These are phyloP conservation scores for Arthroderma sp. DNA, from an alignment of 2,329 filamentous ascomycete genomes.

Conservation along the genomic window DNA sequence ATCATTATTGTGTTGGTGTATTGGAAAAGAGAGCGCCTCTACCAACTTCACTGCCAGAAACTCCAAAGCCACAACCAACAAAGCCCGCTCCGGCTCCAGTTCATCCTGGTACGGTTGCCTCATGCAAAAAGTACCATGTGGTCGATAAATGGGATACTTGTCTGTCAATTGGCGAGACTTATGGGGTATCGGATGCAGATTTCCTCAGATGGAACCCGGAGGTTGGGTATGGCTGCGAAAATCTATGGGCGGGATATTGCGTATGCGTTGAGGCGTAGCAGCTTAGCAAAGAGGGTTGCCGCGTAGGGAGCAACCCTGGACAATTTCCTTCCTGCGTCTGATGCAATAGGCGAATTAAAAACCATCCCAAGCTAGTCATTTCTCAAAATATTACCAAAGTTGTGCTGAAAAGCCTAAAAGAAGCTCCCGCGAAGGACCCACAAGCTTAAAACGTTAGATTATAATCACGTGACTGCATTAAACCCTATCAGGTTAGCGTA, in stretches of 20 bases:
- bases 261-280: not conserved
- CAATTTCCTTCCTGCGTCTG: too few species aligned
- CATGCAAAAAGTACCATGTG: constrained; percentile 2
- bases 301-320: too few species aligned
- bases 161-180: not conserved
- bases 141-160: constrained; percentile 2
- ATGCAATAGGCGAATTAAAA: too few species aligned
- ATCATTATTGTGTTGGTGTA: constrained; percentile 2
- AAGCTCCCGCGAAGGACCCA: too few species aligned
- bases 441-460: too few species aligned
- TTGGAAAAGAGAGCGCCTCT: not conserved
- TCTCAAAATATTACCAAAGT: too few species aligned
- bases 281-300: not conserved
- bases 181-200: constrained; percentile 1
- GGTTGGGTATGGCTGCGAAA: not conserved
- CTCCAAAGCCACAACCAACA: too few species aligned
- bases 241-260: constrained; percentile 3
- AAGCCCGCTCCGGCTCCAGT: not conserved
- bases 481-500: too few species aligned
- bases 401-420: too few species aligned
- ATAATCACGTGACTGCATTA: too few species aligned
- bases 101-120: constrained; percentile 2
- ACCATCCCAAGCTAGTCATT: too few species aligned
- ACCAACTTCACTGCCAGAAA: not conserved
- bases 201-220: not conserved